Percentiles rank a stretch among this genome's conserved stretches.
Conservation (phyloP, 2,329 filamentous ascomycete genomes). For the Venturia carpophila region DNA sequence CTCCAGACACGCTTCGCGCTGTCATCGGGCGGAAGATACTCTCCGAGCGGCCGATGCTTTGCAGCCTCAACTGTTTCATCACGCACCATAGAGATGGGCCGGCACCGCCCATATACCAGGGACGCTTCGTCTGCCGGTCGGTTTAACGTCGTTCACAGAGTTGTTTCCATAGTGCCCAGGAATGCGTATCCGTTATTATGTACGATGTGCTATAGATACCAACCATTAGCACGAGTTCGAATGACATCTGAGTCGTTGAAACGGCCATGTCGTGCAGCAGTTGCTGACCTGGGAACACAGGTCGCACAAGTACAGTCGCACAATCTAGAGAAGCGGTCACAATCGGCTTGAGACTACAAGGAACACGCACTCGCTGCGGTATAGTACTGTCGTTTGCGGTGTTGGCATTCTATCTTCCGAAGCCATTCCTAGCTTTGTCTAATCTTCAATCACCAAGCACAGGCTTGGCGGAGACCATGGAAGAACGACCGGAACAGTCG, state of each 20-base stretch:
- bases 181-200: neutral
- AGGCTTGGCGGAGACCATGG: neutral
- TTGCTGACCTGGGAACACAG: neutral
- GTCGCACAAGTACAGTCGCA: neutral
- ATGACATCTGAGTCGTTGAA: neutral
- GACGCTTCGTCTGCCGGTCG: neutral
- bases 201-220: conserved; percentile 2
- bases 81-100: neutral
- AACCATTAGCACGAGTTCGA: neutral
- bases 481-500: neutral
- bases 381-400: neutral
- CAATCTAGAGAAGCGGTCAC: neutral
- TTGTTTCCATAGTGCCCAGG: neutral
- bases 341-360: neutral
- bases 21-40: neutral
- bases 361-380: neutral
- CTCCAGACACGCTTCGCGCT: neutral
- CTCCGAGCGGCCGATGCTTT: neutral
- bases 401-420: neutral
- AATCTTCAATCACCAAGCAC: neutral
- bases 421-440: neutral
- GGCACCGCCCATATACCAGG: neutral
- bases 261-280: neutral
- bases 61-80: conserved; percentile 4
- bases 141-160: neutral